Conservation (phyloP, 2,329 filamentous ascomycete genomes). For the Colletotrichum siamense region DNA sequence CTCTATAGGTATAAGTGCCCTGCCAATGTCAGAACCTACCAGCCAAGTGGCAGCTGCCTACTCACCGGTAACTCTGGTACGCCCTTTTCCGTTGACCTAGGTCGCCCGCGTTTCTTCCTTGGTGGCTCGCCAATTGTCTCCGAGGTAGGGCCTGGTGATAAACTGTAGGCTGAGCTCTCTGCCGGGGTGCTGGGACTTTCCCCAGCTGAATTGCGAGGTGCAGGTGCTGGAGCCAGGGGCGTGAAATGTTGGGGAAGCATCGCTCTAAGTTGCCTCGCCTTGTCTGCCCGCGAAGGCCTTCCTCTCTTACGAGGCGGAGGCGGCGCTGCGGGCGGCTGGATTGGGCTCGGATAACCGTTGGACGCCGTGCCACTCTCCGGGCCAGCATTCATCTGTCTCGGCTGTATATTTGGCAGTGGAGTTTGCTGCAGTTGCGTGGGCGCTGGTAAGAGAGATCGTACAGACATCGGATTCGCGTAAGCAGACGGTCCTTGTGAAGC, state of each 20-base stretch:
- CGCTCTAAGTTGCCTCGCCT: conserved; percentile 36
- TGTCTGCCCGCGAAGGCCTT: conserved; percentile 50
- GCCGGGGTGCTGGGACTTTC: conserved; percentile 13
- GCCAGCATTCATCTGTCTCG: conserved; percentile 4
- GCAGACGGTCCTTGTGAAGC: background rate
- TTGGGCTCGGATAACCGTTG: background rate
- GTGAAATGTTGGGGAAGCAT: conserved; percentile 37
- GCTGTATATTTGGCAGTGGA: conserved; percentile 24
- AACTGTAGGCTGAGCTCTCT: background rate
- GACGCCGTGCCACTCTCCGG: background rate
- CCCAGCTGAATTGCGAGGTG: background rate
- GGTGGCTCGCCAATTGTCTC: background rate
- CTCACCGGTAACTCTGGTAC: background rate
- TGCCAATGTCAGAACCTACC: background rate
- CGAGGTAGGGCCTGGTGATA: background rate
- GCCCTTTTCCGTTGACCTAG: conserved; percentile 1
- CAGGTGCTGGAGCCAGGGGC: conserved; percentile 29
- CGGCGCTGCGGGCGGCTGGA: conserved; percentile 5
- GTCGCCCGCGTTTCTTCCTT: conserved; percentile 7
- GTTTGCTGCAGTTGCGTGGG: conserved; percentile 6
- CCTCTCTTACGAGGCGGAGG: conserved; percentile 46
- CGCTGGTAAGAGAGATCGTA: background rate
- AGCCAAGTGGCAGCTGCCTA: background rate
- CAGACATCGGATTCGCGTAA: conserved; percentile 1
- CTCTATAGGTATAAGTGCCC: background rate